phyloP scores from a whole-genome alignment of 305 asterid species.

The Fraxinus xanthoxyloides region DNA sequence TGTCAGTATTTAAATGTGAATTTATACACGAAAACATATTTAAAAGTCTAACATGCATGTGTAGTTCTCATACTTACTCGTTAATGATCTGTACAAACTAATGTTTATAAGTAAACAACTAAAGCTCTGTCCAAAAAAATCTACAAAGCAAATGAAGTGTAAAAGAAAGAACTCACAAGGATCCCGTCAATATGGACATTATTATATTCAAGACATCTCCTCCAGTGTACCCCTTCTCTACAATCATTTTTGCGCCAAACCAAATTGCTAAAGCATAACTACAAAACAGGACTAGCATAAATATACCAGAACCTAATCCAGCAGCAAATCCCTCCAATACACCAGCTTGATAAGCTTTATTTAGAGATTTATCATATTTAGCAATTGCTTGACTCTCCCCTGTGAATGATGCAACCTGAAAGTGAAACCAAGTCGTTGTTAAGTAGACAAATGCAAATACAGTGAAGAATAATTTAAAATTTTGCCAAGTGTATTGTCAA shows the following conservation, averaged over 20 bases:
- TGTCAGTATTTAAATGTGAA: neutral
- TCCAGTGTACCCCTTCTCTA: conserved; percentile 43
- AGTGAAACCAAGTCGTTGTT: neutral
- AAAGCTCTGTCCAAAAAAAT: neutral
- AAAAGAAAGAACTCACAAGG: conserved; percentile 30
- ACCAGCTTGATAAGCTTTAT: conserved; percentile 52
- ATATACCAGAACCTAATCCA: conserved; percentile 54
- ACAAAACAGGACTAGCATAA: conserved; percentile 40
- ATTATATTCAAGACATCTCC: conserved; percentile 57
- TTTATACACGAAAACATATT: neutral
- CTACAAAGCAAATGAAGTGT: neutral
- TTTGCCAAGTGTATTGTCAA: neutral
- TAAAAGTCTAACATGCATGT: neutral
- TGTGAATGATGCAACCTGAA: conserved; percentile 63
- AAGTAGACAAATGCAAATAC: neutral
- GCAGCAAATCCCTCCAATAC: conserved; percentile 57
- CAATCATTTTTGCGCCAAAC: conserved; percentile 56
- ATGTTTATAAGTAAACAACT: neutral
- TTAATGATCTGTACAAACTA: neutral
- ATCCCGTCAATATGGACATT: conserved; percentile 47
- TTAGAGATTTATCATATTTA: conserved; percentile 38
- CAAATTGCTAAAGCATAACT: conserved; percentile 58
- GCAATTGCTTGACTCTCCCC: conserved; percentile 53
- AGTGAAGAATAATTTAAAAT: neutral
- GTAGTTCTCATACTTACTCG: neutral